A percentile compares a stretch with the other conserved stretches of the same genome.
Evolutionary conservation across 2,329 filamentous ascomycete species (phyloP).

Genomic region (Paraconiothyrium sp.): DNA sequence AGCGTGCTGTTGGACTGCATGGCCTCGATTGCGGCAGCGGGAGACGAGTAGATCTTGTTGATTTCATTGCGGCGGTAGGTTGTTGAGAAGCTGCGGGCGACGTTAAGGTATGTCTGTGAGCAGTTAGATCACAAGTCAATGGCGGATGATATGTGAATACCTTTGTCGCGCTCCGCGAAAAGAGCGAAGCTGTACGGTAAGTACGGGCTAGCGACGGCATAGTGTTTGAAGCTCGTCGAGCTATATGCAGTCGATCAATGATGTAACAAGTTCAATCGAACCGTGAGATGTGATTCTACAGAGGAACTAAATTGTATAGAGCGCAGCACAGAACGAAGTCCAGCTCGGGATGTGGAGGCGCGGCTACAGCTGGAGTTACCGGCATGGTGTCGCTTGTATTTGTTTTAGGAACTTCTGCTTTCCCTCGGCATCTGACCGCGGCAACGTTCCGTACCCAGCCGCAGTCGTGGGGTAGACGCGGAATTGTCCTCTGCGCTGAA

Average conservation of each 20-base stretch:
- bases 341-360: conserved; percentile 1
- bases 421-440: conserved; percentile 14
- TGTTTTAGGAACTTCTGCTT: conserved; percentile 10
- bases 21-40: conserved; percentile 75
- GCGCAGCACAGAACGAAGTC: background rate
- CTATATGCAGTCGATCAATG: background rate
- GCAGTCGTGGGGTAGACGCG: background rate
- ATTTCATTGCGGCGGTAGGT: conserved; percentile 52
- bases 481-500: conserved; percentile 4
- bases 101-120: conserved; percentile 43
- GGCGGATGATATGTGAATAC: conserved; percentile 20
- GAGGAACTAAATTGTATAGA: background rate
- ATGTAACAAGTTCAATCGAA: background rate
- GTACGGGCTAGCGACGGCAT: conserved; percentile 51
- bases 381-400: background rate
- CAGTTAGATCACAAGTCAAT: conserved; percentile 2
- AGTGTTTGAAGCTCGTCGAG: conserved; percentile 6
- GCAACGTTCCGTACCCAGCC: conserved; percentile 11
- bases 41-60: conserved; percentile 57
- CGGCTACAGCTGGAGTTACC: background rate
- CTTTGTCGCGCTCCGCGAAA: conserved; percentile 47
- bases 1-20: conserved; percentile 75
- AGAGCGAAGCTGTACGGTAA: conserved; percentile 44
- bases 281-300: background rate
- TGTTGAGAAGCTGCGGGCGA: conserved; percentile 49